Conservation (phyloP, 768 basidiomycete species). For the Pilatotrama ljubarskyi region DNA sequence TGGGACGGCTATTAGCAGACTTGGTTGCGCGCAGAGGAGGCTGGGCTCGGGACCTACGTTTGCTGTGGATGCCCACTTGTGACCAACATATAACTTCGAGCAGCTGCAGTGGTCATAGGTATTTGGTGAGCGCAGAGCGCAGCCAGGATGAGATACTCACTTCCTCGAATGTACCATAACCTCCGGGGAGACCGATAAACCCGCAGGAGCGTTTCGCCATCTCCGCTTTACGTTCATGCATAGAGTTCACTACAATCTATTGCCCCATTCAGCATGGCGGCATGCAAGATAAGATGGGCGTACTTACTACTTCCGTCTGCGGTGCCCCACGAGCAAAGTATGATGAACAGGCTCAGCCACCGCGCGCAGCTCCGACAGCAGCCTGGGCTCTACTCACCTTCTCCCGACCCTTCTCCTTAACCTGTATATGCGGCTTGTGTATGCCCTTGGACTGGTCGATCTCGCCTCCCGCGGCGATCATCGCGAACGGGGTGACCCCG, state of each 20-base stretch:
- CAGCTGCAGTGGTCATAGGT: constrained; percentile 47
- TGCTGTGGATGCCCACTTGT: constrained; percentile 83
- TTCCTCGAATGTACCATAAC: constrained; percentile 96
- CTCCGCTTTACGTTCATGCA: constrained; percentile 88
- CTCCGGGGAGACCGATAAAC: constrained; percentile 90
- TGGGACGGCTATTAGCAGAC: neutral
- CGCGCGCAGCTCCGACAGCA: neutral
- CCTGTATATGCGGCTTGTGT: constrained; percentile 21
- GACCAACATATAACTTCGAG: constrained; percentile 95
- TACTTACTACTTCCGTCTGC: constrained; percentile 4
- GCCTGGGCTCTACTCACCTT: constrained; percentile 31
- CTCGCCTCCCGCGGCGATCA: constrained; percentile 67
- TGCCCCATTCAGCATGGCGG: neutral
- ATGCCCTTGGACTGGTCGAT: constrained; percentile 43
- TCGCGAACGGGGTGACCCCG: constrained; percentile 78
- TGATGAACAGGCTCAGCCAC: neutral
- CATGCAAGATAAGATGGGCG: constrained; percentile 2
- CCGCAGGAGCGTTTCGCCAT: constrained; percentile 83
- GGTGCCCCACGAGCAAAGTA: neutral
- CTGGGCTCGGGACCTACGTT: constrained; percentile 48
- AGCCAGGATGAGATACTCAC: constrained; percentile 35
- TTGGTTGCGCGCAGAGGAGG: neutral
- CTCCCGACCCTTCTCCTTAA: constrained; percentile 36
- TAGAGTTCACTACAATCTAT: constrained; percentile 72
- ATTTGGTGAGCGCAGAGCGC: neutral